Evolutionary conservation across 2,329 filamentous ascomycete genomes (phyloP), one percentile per base, ranked within the genome.

Genomic region (Rugonectria rugulosa): DNA sequence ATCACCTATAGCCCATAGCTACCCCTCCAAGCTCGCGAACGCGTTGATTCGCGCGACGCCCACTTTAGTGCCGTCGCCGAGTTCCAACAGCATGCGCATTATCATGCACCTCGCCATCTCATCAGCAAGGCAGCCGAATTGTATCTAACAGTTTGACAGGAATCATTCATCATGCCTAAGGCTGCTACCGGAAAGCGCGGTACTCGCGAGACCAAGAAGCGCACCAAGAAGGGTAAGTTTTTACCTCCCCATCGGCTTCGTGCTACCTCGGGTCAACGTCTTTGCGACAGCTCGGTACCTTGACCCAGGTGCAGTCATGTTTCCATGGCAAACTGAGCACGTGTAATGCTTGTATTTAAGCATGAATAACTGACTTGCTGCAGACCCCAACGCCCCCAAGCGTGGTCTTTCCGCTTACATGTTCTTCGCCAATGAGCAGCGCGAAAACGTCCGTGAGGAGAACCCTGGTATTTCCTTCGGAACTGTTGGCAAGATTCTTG

Each of bases 361-460:
- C 12, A n/a, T 14, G 3, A 19, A 32, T 14, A 10, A n/a, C 51
- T 55, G 48, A 56, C 44, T 19, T 6, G 10, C 17, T 14, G 8
- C 70, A 96, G 93, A 97, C 79, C 92, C 92, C 79, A 97, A 97
- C 80, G 94, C 93, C 59, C 95, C 95, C 77, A 99, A 98, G 92
- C 92, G 95, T 79, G 95, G 94, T 83, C 91, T 99, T 45, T 98
- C 95, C 49, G 95, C 95, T 63, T 99, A 99, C 88, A 99, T 99
- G 95, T 98, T 98, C 89, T 99, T 98, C 77, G 95, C 95, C 87
- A 98, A 98, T 74, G 95, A 98, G 81, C 92, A 97, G 81, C 93
- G 95, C 70, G 94, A 98, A 75, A 96, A 95, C 77, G 95, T 99
- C 69, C 92, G 95, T 70, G 92, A 97, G 76, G 94, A 98, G 79